Evolutionary conservation across 2,329 filamentous ascomycete genomes (phyloP), one percentile per base, ranked within the genome.

Genomic region (Penicillium psychrosexuale): DNA sequence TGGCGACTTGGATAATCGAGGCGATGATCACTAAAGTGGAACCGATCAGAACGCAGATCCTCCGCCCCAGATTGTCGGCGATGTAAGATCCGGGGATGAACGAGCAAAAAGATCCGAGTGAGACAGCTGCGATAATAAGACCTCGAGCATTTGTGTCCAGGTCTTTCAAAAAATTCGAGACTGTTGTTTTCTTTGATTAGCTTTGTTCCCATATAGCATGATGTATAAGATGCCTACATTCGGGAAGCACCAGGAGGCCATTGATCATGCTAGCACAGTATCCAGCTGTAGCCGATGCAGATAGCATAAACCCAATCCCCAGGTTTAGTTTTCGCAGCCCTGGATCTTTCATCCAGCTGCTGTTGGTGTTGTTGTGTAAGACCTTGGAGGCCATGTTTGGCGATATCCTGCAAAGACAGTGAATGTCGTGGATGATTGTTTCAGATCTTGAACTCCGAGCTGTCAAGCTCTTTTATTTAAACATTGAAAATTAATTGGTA

Each of bases 31-130:
- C 66, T 4, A 68, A 46, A 5, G 58, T 33, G 12, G 72, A 69
- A 1, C 73, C 78, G 37, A 78, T 70, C 54, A 73, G 76, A 27
- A 80, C 75, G 17, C 74, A 73, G 53, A 69, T 68, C 4, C 70
- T 74, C 19, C 78, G 70, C 1, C 78, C 78, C 8, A 73, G 68
- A 70, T 72, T 77, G 55, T 80, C 78, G 36, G 75, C 61, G 19
- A 61, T 57, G 31, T 64, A 64, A 15, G 62, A 62, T 31, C 51
- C 62, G 19, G 62, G 62, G 11, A 65, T 61, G n/a, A 65, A 65
- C 6, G 62, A 22, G 31, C 62, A 46, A 36, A 65, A 65, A 7
- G 62, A 51, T 8, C 62, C 62, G 3, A 65, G 52, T 3, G 62
- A 65, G 22, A 65, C 61, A 17, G 62, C 53, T n/a, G 62, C 62